Base-by-base conservation (phyloP, 345 rosid species). In the Bruguiera gymnorhiza region DNA sequence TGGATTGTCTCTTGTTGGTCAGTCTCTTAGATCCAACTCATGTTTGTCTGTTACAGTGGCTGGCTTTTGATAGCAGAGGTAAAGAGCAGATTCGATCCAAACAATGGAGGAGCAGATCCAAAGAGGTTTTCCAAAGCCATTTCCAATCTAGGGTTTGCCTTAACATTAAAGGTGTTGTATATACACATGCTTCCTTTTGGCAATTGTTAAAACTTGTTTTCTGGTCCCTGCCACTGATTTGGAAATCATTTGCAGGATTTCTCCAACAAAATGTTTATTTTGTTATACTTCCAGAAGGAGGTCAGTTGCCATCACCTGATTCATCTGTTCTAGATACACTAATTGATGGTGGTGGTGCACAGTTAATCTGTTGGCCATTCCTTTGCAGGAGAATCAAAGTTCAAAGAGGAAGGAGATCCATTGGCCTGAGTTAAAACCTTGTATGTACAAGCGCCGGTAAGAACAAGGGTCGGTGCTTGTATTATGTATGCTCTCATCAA, bases 1-100 rank as follows among this genome's bases (percentile, higher is more conserved):
- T 13, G 36, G 62, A 48, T 54, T 39, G n/a, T 56, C 58, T 7
- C 37, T 29, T 55, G 30, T 55, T 18, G 5, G 37, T 69, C 18
- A 9, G 6, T 15, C 20, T 0, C 50, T 62, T 34, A 27, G 19
- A 3, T 58, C 19, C 51, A 56, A 50, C 63, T 30, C 19, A 6
- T 19, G 21, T 51, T 72, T 60, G 59, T 70, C 32, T 62, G 67
- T 74, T 61, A 23, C 79, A 91, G 97, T 7, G 97, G 99, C 61
- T 87, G 88, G 93, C 97, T 95, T 80, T 84, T 95, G 76, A 90
- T 92, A 85, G 99, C 99, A 2, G 97, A 92, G 79, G 97, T 92
- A 3, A 92, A 87, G 84, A 95, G 99, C 71, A 87, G 99, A 74
- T 88, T 95, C 66, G 97, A 95, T 83, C 92, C 99, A 69, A 88